Conservation (phyloP, 495 filamentous ascomycete genomes). For the Neurospora pannonica region DNA sequence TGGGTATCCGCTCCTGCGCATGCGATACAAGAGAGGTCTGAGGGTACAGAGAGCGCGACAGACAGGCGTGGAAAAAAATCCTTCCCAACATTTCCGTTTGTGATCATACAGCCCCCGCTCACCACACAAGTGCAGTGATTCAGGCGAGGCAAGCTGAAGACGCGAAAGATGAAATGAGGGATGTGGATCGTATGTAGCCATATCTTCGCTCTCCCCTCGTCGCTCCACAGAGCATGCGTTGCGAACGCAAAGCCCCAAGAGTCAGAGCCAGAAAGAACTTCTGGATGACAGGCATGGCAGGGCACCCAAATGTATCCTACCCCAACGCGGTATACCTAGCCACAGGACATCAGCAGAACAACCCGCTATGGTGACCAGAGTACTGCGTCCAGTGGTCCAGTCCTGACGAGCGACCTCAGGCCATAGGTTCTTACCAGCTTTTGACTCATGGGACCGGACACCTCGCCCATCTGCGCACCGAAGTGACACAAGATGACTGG, state of each 20-base stretch:
- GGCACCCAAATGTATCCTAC: slow-evolving; percentile 9
- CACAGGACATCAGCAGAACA: slow-evolving; percentile 33
- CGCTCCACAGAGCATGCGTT: slow-evolving; percentile 14
- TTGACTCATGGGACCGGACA: slow-evolving; percentile 48
- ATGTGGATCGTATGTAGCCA: slow-evolving; percentile 35
- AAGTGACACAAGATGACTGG: slow-evolving; percentile 27
- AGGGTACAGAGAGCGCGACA: slow-evolving; percentile 28
- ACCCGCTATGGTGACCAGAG: slow-evolving; percentile 44
- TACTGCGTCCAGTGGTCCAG: slow-evolving; percentile 46
- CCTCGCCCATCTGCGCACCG: slow-evolving; percentile 22
- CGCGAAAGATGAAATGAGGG: slow-evolving; percentile 10
- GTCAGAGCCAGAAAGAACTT: background rate
- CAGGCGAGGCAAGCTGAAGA: slow-evolving; percentile 30
- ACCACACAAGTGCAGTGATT: slow-evolving; percentile 26
- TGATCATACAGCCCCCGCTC: slow-evolving; percentile 30
- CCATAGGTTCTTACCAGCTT: slow-evolving; percentile 51
- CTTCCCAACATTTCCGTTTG: slow-evolving; percentile 29
- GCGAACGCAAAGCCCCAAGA: background rate
- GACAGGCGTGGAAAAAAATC: slow-evolving; percentile 22
- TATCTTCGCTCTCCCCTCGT: slow-evolving; percentile 29
- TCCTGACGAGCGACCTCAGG: slow-evolving; percentile 54
- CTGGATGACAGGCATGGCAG: slow-evolving; percentile 20
- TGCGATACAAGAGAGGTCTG: slow-evolving; percentile 4
- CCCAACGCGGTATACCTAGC: slow-evolving; percentile 22
- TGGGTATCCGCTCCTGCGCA: background rate